Conservation (phyloP, 768 basidiomycete species). For the Lactarius hengduanensis region DNA sequence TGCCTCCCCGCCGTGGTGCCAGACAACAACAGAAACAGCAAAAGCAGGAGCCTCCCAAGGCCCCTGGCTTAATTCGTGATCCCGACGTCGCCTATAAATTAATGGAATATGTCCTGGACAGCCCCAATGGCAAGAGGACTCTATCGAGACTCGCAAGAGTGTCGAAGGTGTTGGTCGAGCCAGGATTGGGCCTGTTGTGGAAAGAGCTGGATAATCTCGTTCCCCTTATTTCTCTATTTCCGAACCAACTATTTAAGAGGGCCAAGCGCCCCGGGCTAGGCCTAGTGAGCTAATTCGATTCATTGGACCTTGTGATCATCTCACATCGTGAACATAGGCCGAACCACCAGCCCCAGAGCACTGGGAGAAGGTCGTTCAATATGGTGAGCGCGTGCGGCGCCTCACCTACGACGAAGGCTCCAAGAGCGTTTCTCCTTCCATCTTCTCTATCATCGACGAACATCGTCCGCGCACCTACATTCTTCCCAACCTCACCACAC, state of each 20-base stretch:
- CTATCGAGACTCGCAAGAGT: slow-evolving; percentile 72
- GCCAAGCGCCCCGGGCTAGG: slow-evolving; percentile 71
- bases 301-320: slow-evolving; percentile 8
- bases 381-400: slow-evolving; percentile 65
- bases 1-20: slow-evolving; percentile 23
- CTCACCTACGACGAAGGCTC: slow-evolving; percentile 68
- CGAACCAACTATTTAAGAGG: slow-evolving; percentile 63
- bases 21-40: slow-evolving; percentile 19
- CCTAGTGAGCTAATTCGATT: slow-evolving; percentile 49
- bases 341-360: slow-evolving; percentile 63
- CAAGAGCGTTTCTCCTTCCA: slow-evolving; percentile 59
- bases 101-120: slow-evolving; percentile 51
- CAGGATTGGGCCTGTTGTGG: slow-evolving; percentile 72
- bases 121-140: slow-evolving; percentile 63
- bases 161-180: slow-evolving; percentile 70
- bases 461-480: slow-evolving; percentile 60
- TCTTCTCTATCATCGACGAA: slow-evolving; percentile 68
- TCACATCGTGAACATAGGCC: slow-evolving; percentile 40
- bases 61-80: slow-evolving; percentile 59
- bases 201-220: slow-evolving; percentile 72
- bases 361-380: slow-evolving; percentile 64
- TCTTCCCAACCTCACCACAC: slow-evolving; percentile 64
- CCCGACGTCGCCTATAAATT: slow-evolving; percentile 54
- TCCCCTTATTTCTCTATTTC: slow-evolving; percentile 72
- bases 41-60: slow-evolving; percentile 49